A percentile compares a stretch with the other conserved stretches of the same genome.
These are phyloP conservation scores for Phialocephala sp. DNA, from an alignment of 2,329 filamentous ascomycete species.

Conservation along the genomic window DNA sequence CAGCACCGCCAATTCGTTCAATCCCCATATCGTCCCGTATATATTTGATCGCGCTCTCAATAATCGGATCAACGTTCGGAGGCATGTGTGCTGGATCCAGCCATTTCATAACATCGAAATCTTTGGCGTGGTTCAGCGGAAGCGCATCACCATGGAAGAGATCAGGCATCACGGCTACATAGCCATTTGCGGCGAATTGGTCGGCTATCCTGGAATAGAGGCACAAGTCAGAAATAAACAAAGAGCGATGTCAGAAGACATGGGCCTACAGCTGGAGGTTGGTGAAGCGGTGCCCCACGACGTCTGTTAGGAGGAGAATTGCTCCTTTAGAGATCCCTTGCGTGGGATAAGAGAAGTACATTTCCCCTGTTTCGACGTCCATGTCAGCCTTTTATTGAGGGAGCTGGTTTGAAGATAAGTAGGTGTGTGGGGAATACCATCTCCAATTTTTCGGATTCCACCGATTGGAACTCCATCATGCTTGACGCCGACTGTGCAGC, in stretches of 20 bases:
- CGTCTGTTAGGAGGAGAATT: slow-evolving; percentile 19
- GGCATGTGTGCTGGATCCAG: neutral
- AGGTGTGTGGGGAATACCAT: neutral
- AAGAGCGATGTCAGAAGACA: too few species aligned
- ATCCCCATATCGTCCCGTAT: neutral
- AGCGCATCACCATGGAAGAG: slow-evolving; percentile 69
- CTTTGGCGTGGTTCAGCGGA: slow-evolving; percentile 46
- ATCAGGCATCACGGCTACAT: slow-evolving; percentile 62
- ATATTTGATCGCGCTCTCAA: neutral
- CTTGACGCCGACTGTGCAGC: slow-evolving; percentile 32
- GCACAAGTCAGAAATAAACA: too few species aligned
- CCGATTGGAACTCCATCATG: slow-evolving; percentile 26
- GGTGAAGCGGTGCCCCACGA: slow-evolving; percentile 22
- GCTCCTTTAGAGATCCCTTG: neutral
- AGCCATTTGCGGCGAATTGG: slow-evolving; percentile 70
- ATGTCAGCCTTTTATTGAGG: too few species aligned
- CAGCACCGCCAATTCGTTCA: neutral
- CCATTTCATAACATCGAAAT: slow-evolving; percentile 25
- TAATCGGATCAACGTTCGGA: neutral
- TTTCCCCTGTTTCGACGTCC: too few species aligned
- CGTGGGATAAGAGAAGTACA: too few species aligned
- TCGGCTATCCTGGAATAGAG: slow-evolving; percentile 59
- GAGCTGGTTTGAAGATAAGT: neutral
- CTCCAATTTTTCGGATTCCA: neutral
- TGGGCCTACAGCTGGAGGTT: slow-evolving; percentile 55